These are phyloP conservation scores for Beauveria scarabaeidicola DNA, from an alignment of 2,329 filamentous ascomycete species.

Conservation along the genomic window DNA sequence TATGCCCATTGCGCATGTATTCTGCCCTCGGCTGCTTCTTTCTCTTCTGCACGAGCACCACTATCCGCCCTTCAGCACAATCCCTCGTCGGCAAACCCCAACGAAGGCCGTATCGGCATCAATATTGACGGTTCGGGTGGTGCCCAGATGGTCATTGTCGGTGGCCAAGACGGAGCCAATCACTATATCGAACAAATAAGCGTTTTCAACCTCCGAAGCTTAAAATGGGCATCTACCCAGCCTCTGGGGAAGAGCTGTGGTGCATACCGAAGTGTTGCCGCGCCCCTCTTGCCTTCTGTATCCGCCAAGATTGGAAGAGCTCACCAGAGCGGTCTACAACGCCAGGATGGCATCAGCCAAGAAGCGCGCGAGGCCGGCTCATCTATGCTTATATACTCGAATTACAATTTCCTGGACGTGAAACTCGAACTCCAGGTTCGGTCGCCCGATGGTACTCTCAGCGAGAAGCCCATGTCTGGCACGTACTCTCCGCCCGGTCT, in stretches of 20 bases:
- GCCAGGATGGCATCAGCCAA: constrained; percentile 40
- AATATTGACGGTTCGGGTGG: constrained; percentile 85
- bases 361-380: constrained; percentile 49
- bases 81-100: constrained; percentile 69
- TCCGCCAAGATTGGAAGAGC: constrained; percentile 58
- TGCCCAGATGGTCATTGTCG: constrained; percentile 94
- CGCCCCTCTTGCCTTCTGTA: constrained; percentile 63
- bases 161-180: constrained; percentile 93
- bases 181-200: constrained; percentile 99
- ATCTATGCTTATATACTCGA: constrained; percentile 94
- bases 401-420: constrained; percentile 97
- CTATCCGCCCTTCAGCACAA: constrained; percentile 86
- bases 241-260: constrained; percentile 85
- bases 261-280: constrained; percentile 90
- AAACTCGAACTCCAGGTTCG: constrained; percentile 91
- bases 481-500: constrained; percentile 83
- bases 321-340: constrained; percentile 33
- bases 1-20: constrained; percentile 97
- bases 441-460: constrained; percentile 70
- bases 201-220: constrained; percentile 88
- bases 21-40: constrained; percentile 76
- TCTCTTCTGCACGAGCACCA: constrained; percentile 76
- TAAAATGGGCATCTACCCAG: constrained; percentile 92
- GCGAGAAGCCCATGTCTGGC: constrained; percentile 83
- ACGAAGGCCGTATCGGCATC: constrained; percentile 81